Base-by-base conservation (phyloP, 2,329 filamentous ascomycete genomes). In the Phaeosphaeriaceae sp. region DNA sequence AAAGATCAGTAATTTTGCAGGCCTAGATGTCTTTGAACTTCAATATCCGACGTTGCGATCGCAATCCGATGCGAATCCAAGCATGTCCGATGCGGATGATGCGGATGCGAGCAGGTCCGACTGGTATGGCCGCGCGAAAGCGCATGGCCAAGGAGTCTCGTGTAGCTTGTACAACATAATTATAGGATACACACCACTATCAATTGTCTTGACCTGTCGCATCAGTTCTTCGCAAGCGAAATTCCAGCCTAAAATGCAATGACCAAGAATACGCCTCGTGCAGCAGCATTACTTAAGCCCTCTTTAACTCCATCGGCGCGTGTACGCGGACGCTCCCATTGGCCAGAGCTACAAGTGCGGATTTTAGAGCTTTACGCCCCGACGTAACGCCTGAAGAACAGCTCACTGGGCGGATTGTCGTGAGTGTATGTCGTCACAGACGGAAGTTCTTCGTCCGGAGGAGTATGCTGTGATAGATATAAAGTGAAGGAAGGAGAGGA, bases 1-100 rank as follows among this genome's bases (percentile, higher is more conserved):
- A 69, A 70, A 53, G 46, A 17, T 15, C 45, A 27, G 27, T 70
- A 49, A 51, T 19, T 10, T 7, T 40, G 17, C 7, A 19, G n/a
- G n/a, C 9, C 25, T 27, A 27, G 25, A 27, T 27, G 5, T 11
- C 3, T 36, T 13, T 7, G 31, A 36, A 27, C 9, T 9, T 27
- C 25, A 4, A 7, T 36, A 11, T 36, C 31, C 11, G 31, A 11
- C 31, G 31, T 7, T 33, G 10, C 31, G 47, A 62, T 57, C 60
- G 53, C 19, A 20, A 11, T 41, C n/a, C 10, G 10, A 25, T 48
- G 33, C 41, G 25, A 42, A 47, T 45, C 24, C 31, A n/a, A 25
- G 51, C 58, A 36, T 36, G 31, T 36, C 31, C 31, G 11, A 36
- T n/a, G n/a, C n/a, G n/a, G n/a, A n/a, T n/a, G n/a, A n/a, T n/a